Conservation (phyloP, 1,284 basidiomycete genomes). For the Ganoderma lingzhi region DNA sequence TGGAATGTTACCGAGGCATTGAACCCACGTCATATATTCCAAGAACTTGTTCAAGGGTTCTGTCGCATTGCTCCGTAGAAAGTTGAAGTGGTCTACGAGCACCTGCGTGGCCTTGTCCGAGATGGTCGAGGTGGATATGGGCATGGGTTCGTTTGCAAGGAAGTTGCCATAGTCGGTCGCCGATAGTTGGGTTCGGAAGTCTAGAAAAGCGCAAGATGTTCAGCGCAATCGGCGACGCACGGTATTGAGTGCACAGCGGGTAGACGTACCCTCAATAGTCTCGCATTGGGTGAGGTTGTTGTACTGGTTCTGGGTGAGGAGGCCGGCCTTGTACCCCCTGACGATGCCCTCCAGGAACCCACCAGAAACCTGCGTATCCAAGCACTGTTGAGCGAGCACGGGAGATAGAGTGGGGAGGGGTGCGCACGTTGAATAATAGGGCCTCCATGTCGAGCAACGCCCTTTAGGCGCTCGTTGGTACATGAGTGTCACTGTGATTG, state of each 20-base stretch:
- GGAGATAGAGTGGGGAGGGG: background rate
- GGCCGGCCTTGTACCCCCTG: conserved; percentile 93
- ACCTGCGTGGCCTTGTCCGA: conserved; percentile 95
- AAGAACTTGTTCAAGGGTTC: conserved; percentile 93
- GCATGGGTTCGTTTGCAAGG: conserved; percentile 96
- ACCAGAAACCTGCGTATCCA: conserved; percentile 64
- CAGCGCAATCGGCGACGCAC: background rate
- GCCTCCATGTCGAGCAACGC: conserved; percentile 72
- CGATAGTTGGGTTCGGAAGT: conserved; percentile 92
- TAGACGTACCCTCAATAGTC: conserved; percentile 84
- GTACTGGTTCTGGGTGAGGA: conserved; percentile 91
- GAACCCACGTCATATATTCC: conserved; percentile 93
- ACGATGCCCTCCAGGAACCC: conserved; percentile 95
- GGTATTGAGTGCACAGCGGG: background rate
- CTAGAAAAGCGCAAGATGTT: conserved; percentile 49
- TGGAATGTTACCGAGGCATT: background rate
- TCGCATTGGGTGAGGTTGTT: conserved; percentile 97
- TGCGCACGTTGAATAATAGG: conserved; percentile 84
- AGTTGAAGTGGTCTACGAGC: conserved; percentile 98
- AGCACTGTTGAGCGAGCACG: conserved; percentile 6
- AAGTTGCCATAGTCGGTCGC: conserved; percentile 99
- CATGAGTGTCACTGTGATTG: conserved; percentile 22
- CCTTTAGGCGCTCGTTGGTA: conserved; percentile 17
- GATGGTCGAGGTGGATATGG: conserved; percentile 94
- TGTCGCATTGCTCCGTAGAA: conserved; percentile 89